Base-by-base conservation (phyloP, 202 grass and related monocot genomes). In the Zoysia matrella region DNA sequence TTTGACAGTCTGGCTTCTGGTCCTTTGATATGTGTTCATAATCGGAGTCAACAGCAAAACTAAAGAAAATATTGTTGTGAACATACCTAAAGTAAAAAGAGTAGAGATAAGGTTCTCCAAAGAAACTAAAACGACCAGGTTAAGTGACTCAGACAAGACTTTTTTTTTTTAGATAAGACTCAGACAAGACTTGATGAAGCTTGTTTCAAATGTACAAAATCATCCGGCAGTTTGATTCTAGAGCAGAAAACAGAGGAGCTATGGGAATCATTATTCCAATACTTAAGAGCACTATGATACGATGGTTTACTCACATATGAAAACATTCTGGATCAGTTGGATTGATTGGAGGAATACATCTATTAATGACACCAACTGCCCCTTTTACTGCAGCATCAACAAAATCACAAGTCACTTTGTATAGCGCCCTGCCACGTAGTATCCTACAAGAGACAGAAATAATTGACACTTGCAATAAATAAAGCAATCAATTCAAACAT, bases 261-360 rank as follows among this genome's bases (percentile, higher is more conserved):
- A 74, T 48, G 2, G 42, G 11, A 64, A 65, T 44, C 40, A 76
- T 51, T 58, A 5, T 44, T 47, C 22, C 50, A 74, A 48, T 15
- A 68, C 3, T 67, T 56, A 40, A 48, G 13, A 43, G 40, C 8
- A 50, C 48, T 39, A 65, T 61, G 30, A 77, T 57, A 22, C n/a
- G 30, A 36, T 36, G 41, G 43, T 22, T 69, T 67, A 84, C 96
- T 94, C 81, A 99, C 97, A 99, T 99, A 90, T 96, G 97, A 65
- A 99, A 99, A 88, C 97, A 96, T 69, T 99, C 97, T 36, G 97
- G 97, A 87, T 99, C 97, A 58, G 97, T 99, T 90, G 97, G 97
- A 83, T 99, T 99, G 43, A 99, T 99, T 67, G 97, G 97, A 10
- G 93, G 93, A 58, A 99, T 94, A 57, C 91, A 99, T 96, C 97